Evolutionary conservation across 441 rosid species (phyloP), one percentile per base, ranked within the genome.

Genomic region (Corymbia calophylla): DNA sequence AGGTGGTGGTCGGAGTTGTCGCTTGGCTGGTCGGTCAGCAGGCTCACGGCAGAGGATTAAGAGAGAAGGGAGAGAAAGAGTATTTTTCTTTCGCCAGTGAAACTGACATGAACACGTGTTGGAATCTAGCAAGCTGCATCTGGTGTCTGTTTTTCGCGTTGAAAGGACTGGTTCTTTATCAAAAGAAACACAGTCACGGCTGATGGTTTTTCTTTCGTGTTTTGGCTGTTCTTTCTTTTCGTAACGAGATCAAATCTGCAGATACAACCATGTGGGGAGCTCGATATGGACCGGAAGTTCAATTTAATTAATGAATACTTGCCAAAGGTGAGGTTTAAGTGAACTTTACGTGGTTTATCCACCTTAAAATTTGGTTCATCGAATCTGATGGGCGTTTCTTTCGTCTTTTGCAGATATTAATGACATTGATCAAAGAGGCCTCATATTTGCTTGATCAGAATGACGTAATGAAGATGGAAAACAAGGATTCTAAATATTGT

Each of bases 181-280:
- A 12, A 11, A 23, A 66, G 23, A 7, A 66, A 12, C 64, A 25
- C n/a, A 16, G 73, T 66, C 21, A 5, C 0, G 25, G 60, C 19
- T 18, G 23, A 32, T 31, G 23, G 2, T 66, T 29, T 44, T 77
- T 23, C 3, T 7, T 77, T 77, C 0, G 10, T 3, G 1, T 14
- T 77, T 44, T 44, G 84, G 51, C n/a, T 13, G 44, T 44, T 77
- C 51, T 77, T 44, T 77, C 51, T 44, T 73, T 12, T 31, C 9
- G 7, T 11, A 3, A 77, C 8, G 49, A 77, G 29, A 77, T 77
- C 29, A 44, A 77, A 44, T 77, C 87, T 81, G 56, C 89, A 97
- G 97, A 91, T 92, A 88, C 95, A 94, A 91, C 99, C 96, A 1
- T 95, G 96, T 88, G 98, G 92, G 25, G 94, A 92, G 70, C 95